Base-by-base conservation (phyloP, 2,329 filamentous ascomycete species). In the Fusarium sarcochroum region DNA sequence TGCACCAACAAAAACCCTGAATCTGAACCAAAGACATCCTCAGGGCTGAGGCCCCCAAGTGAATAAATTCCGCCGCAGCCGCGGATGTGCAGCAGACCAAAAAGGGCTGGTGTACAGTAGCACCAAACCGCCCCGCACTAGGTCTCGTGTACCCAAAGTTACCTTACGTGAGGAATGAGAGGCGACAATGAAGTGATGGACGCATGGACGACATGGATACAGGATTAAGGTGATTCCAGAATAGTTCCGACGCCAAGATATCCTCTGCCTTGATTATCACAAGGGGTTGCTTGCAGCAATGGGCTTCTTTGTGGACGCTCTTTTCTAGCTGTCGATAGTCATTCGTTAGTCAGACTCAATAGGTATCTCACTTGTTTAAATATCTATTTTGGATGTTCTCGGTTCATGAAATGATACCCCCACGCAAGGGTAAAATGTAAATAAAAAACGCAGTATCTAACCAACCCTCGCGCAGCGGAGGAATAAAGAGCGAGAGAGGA, bases 41-140 rank as follows among this genome's bases (percentile, higher is more conserved):
- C 20, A 32, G 42, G 35, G 40, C 63, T 70, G 63, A 69, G 58
- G 58, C 67, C 66, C 67, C 41, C 52, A 59, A 67, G 30, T 54
- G 44, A 51, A 45, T 48, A 37, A 48, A 46, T 30, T 46, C 66
- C 67, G 67, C 58, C 41, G 44, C 38, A 68, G 40, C 63, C 58
- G 67, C 66, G 20, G 49, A 59, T 49, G 25, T 40, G 46, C 52
- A 63, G 44, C 52, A 51, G 46, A 30, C 66, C 58, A 53, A 48
- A 59, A 69, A 44, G 20, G 64, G 66, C 30, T 52, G 51, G 61
- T 57, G 60, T 11, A 30, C 27, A 30, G 27, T 54, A 54, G 30
- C 46, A 66, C 54, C 54, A 63, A 56, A 34, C 32, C 38, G 53
- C 63, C 63, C 66, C 58, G 52, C 67, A 69, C 49, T 48, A 34